These are phyloP conservation scores for Penicillium angulare DNA, from an alignment of 495 filamentous ascomycete species.

Conservation along the genomic window DNA sequence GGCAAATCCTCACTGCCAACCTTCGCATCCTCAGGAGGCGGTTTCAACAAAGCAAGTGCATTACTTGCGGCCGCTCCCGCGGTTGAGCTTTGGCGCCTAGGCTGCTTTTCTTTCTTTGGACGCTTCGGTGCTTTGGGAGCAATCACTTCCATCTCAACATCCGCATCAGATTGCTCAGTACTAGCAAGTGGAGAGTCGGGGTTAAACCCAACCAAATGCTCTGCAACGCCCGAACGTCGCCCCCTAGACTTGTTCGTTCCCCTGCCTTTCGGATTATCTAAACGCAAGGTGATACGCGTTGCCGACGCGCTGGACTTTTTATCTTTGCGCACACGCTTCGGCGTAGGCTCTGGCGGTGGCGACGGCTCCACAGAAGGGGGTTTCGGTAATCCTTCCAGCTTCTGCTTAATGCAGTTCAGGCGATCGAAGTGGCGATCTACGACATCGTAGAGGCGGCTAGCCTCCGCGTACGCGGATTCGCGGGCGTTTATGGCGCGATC, in stretches of 20 bases:
- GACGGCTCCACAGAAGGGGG: conserved; percentile 69
- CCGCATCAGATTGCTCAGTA: conserved; percentile 46
- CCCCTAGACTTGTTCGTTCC: conserved; percentile 33
- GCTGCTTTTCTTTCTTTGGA: conserved; percentile 43
- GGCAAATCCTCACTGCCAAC: conserved; percentile 75
- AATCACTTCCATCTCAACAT: conserved; percentile 21
- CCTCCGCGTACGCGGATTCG: conserved; percentile 77
- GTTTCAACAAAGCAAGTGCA: conserved; percentile 70
- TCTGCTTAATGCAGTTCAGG: conserved; percentile 71
- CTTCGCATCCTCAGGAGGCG: conserved; percentile 74
- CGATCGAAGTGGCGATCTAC: conserved; percentile 77
- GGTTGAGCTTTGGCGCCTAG: conserved; percentile 48
- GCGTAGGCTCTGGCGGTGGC: conserved; percentile 50
- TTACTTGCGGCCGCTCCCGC: conserved; percentile 74
- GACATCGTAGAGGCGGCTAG: conserved; percentile 73
- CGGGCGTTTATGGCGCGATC: conserved; percentile 72
- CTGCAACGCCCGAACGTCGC: conserved; percentile 37
- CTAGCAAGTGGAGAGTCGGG: conserved; percentile 46
- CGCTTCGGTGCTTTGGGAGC: conserved; percentile 14
- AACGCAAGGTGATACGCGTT: conserved; percentile 62
- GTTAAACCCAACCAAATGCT: conserved; percentile 35
- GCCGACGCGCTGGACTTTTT: conserved; percentile 41
- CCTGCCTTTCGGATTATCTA: conserved; percentile 44
- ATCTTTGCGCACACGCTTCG: conserved; percentile 48
- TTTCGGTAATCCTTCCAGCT: conserved; percentile 74